Percentiles rank a stretch among this genome's conserved stretches.
These are phyloP conservation scores for Colletotrichum lindemuthianum DNA, from an alignment of 2,329 filamentous ascomycete species.

Conservation along the genomic window DNA sequence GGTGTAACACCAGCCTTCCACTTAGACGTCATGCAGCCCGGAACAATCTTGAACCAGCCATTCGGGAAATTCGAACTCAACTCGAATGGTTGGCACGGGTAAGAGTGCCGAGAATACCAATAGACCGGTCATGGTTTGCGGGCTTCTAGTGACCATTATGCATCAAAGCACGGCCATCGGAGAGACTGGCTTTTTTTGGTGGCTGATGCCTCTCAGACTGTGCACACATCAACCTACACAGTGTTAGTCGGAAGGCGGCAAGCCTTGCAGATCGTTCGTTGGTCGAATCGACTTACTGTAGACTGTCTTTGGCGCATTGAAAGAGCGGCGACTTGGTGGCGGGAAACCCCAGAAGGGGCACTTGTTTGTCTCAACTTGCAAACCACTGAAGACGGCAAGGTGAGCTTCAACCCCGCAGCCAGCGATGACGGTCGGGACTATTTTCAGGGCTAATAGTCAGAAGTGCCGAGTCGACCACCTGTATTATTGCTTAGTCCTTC, in stretches of 20 bases:
- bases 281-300: conserved; percentile 14
- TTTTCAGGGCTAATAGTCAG: neutral
- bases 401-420: conserved; percentile 12
- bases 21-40: neutral
- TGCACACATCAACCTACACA: neutral
- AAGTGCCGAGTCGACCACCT: no score
- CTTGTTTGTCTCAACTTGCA: conserved; percentile 11
- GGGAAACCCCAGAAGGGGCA: conserved; percentile 15
- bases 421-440: neutral
- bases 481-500: no score
- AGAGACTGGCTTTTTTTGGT: conserved; percentile 6
- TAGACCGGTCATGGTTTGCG: neutral
- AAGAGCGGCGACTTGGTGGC: conserved; percentile 8
- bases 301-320: conserved; percentile 6
- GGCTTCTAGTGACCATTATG: neutral
- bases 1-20: neutral
- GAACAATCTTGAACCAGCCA: neutral
- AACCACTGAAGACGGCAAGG: conserved; percentile 1
- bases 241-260: conserved; percentile 24
- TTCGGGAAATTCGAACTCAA: neutral
- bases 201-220: conserved; percentile 13
- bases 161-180: conserved; percentile 11
- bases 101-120: neutral
- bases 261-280: neutral
- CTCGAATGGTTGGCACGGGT: neutral